phyloP scores from a whole-genome alignment of 2,329 filamentous ascomycete species.

The Corynespora cassiicola region DNA sequence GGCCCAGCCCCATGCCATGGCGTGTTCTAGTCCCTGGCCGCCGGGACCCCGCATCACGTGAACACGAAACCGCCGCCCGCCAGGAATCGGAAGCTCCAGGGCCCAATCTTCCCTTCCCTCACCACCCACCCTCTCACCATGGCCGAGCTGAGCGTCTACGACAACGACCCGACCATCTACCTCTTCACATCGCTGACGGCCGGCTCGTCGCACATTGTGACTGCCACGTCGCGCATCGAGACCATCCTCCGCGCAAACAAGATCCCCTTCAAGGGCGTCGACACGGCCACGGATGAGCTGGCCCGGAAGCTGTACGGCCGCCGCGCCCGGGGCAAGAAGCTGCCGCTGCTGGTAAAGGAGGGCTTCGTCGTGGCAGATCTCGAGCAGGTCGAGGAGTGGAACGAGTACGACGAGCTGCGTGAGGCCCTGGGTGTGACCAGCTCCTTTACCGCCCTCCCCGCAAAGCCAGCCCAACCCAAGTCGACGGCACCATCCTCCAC shows the following conservation, averaged over 20 bases:
- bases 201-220: constrained; percentile 94
- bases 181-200: constrained; percentile 96
- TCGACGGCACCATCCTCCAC: constrained; percentile 13
- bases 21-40: no score
- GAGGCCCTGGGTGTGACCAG: constrained; percentile 71
- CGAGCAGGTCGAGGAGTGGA: constrained; percentile 97
- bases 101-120: constrained; percentile 4
- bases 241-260: constrained; percentile 95
- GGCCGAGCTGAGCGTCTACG: constrained; percentile 51
- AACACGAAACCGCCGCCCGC: background rate
- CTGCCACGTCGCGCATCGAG: constrained; percentile 92
- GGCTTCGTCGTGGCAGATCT: constrained; percentile 86
- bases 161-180: constrained; percentile 69
- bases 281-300: constrained; percentile 88
- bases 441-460: constrained; percentile 38
- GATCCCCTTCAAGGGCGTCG: constrained; percentile 90
- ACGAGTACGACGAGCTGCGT: constrained; percentile 95
- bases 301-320: constrained; percentile 89
- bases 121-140: constrained; percentile 25
- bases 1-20: no score
- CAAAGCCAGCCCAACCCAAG: constrained; percentile 34
- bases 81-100: no score
- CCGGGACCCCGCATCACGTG: no score
- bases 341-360: constrained; percentile 88
- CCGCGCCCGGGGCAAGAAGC: constrained; percentile 82